phyloP scores from a whole-genome alignment of 768 basidiomycete genomes.

The Chalciporus pseudorubinellus region DNA sequence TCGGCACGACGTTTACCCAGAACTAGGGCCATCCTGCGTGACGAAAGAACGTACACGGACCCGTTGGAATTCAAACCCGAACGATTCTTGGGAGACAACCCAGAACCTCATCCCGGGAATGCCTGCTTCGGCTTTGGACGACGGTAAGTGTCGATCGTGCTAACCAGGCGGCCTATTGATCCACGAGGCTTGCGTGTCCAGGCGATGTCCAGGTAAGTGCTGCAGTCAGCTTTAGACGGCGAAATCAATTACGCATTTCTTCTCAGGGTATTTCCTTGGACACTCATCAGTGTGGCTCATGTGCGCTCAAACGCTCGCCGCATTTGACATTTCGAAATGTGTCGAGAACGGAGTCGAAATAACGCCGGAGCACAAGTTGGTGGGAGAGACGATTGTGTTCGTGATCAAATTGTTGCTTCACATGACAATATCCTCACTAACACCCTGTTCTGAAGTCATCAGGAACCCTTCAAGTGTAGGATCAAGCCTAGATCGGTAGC shows the following conservation, averaged over 20 bases:
- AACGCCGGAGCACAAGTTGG: conserved; percentile 41
- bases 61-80: conserved; percentile 23
- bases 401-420: neutral
- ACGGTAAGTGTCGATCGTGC: conserved; percentile 1
- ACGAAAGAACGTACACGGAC: conserved; percentile 15
- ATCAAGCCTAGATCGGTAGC: conserved; percentile 8
- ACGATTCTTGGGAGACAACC: conserved; percentile 18
- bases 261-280: conserved; percentile 26
- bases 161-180: neutral
- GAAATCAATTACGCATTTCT: too few species aligned
- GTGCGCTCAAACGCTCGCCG: conserved; percentile 38
- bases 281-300: conserved; percentile 24
- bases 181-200: neutral
- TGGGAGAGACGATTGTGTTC: conserved; percentile 9
- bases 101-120: conserved; percentile 13
- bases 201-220: conserved; percentile 13
- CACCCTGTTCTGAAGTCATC: neutral
- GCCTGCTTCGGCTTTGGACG: conserved; percentile 19
- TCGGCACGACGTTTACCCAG: neutral
- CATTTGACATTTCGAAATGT: conserved; percentile 41
- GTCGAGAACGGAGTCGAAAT: conserved; percentile 42
- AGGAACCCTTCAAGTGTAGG: conserved; percentile 12
- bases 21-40: conserved; percentile 19
- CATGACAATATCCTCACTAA: neutral
- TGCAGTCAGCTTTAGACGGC: neutral